Base-by-base conservation (phyloP, 2,329 filamentous ascomycete genomes). In the Aspergillus japonicus region DNA sequence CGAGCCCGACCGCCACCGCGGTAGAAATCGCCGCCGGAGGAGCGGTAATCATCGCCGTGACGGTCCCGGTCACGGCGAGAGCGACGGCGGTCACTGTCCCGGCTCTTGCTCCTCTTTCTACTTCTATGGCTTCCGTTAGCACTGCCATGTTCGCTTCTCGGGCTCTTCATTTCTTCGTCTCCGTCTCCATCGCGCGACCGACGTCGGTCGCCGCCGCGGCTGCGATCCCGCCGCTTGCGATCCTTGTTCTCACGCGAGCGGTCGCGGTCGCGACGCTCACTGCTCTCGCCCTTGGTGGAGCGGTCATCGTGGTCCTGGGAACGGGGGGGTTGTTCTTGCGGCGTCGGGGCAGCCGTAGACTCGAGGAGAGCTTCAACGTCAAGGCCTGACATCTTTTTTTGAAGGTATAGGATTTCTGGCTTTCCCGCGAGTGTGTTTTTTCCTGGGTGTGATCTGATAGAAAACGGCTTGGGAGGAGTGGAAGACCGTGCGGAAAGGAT, bases 351-450 rank as follows among this genome's bases (percentile, higher is more conserved):
- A 55, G 90, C 91, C 64, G 90, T 91, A 54, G 90, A 91, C 78
- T 96, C 92, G 68, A 97, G 87, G 66, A 97, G 85, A 66, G 92
- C 91, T 82, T 97, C 93, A 69, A 97, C 91, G 73, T 96, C 92
- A 68, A 89, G 81, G 75, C 83, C 83, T 74, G 87, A 87, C 87
- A 89, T 89, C 23, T 23, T 23, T 23, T 23, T 68, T 68, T 80
- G 77, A 64, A 66, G 61, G 62, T 66, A 61, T 33, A 35, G 59
- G 50, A 56, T 52, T 57, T 57, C 29, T 60, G 62, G 66, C 68
- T 65, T 67, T 62, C 65, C 68, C 69, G 64, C 14, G 4, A 59
- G 51, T 56, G 56, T 48, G 60, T 63, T 66, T 68, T 66, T 67
- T 62, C 66, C 68, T 69, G 64, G 61, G 63, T 62, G 62, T 60